Conservation (phyloP, 1,139 yeast species). For the Kodamaea alishanica region DNA sequence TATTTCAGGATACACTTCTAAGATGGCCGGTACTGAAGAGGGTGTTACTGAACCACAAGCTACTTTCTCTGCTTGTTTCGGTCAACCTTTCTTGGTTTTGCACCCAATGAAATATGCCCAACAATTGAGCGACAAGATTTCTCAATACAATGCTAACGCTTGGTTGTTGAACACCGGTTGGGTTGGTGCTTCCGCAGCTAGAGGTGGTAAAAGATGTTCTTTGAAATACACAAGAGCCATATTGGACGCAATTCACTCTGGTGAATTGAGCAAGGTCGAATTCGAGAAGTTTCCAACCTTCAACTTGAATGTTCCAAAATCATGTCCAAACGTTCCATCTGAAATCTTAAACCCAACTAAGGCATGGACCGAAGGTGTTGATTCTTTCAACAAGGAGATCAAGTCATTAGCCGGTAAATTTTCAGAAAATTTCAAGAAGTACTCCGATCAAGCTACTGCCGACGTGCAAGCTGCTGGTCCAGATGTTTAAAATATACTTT, state of each 20-base stretch:
- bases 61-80: conserved; percentile 97
- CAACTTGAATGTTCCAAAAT: conserved; percentile 82
- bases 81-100: conserved; percentile 97
- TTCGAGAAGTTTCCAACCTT: conserved; percentile 84
- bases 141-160: conserved; percentile 84
- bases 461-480: conserved; percentile 97
- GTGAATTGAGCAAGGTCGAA: conserved; percentile 74
- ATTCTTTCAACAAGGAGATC: conserved; percentile 67
- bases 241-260: conserved; percentile 91
- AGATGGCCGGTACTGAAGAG: conserved; percentile 99
- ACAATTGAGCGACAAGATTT: conserved; percentile 92
- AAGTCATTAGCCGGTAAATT: conserved; percentile 72
- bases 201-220: conserved; percentile 97
- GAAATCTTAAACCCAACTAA: conserved; percentile 85
- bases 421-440: conserved; percentile 80
- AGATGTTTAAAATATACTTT: conserved; percentile 21
- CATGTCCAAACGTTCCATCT: conserved; percentile 77
- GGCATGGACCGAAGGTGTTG: conserved; percentile 75
- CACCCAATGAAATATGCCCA: conserved; percentile 98
- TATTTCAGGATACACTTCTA: conserved; percentile 97
- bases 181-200: conserved; percentile 91
- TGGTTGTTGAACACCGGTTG: conserved; percentile 98
- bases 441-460: conserved; percentile 74
- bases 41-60: conserved; percentile 99
- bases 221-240: conserved; percentile 97